A percentile compares a stretch with the other conserved stretches of the same genome.
Evolutionary conservation across 2,329 filamentous ascomycete genomes (phyloP).

Genomic region (Fusarium haematococcum): DNA sequence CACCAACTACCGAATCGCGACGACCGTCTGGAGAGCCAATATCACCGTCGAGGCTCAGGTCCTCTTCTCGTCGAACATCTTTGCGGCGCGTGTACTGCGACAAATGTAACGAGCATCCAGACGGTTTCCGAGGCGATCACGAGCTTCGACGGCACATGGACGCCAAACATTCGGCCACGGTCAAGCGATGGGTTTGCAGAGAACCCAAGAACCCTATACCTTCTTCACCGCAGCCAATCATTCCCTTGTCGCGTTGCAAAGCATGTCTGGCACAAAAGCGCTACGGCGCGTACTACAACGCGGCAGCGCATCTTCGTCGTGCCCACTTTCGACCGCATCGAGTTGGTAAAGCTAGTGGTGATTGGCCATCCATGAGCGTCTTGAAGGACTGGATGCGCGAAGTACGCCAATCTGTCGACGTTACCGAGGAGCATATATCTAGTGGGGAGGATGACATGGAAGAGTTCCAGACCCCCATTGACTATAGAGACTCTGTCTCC

Average conservation of each 20-base stretch:
- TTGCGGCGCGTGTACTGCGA: constrained; percentile 81
- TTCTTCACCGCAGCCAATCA: constrained; percentile 58
- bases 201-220: constrained; percentile 57
- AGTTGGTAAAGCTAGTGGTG: constrained; percentile 67
- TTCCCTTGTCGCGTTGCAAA: constrained; percentile 67
- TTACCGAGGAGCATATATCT: constrained; percentile 57
- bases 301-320: constrained; percentile 67
- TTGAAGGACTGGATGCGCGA: constrained; percentile 72
- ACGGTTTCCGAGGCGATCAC: constrained; percentile 91
- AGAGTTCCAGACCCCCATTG: constrained; percentile 47
- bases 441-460: constrained; percentile 66
- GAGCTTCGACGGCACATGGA: constrained; percentile 79
- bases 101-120: constrained; percentile 83
- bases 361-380: constrained; percentile 69
- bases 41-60: constrained; percentile 48
- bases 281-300: constrained; percentile 70
- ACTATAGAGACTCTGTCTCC: constrained; percentile 24
- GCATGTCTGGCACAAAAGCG: constrained; percentile 67
- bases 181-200: constrained; percentile 68
- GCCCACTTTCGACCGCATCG: constrained; percentile 69
- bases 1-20: constrained; percentile 29
- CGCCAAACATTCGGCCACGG: constrained; percentile 66
- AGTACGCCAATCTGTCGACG: constrained; percentile 63
- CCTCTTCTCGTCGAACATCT: constrained; percentile 65
- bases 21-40: constrained; percentile 58